phyloP scores from a whole-genome alignment of 192 early-diverging fungal genomes.

The Dissophora globulifera region DNA sequence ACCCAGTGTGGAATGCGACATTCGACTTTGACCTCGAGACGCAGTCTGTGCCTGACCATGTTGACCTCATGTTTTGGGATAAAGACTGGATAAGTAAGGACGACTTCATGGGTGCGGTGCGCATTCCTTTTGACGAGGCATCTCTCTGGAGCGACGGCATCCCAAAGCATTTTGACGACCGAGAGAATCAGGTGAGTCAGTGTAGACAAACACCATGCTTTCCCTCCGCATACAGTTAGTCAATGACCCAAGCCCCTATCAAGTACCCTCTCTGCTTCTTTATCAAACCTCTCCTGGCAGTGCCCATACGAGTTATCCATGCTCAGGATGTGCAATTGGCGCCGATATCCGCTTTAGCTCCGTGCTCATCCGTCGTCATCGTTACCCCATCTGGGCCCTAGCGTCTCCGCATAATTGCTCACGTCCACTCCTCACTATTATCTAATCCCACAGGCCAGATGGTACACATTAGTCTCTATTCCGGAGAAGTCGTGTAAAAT shows the following conservation, averaged over 20 bases:
- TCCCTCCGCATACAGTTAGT: too few species aligned
- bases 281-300: too few species aligned
- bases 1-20: constrained; percentile 71
- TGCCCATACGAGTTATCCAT: too few species aligned
- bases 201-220: too few species aligned
- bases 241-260: too few species aligned
- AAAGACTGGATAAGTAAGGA: constrained; percentile 70
- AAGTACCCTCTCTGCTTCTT: too few species aligned
- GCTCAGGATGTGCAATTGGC: too few species aligned
- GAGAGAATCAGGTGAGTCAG: constrained; percentile 58
- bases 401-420: too few species aligned
- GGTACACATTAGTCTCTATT: constrained; percentile 38
- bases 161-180: constrained; percentile 61
- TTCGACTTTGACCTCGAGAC: constrained; percentile 65
- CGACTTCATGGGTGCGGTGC: constrained; percentile 74
- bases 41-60: constrained; percentile 40
- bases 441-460: constrained; percentile 42
- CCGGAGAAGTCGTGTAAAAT: constrained; percentile 34
- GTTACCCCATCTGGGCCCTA: too few species aligned
- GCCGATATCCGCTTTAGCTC: too few species aligned
- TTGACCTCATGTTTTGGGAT: constrained; percentile 73
- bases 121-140: constrained; percentile 65
- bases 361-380: too few species aligned
- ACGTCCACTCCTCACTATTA: too few species aligned
- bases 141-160: constrained; percentile 55